phyloP scores from a whole-genome alignment of 1,284 basidiomycete species.

The Fomitopsis schrenkii region DNA sequence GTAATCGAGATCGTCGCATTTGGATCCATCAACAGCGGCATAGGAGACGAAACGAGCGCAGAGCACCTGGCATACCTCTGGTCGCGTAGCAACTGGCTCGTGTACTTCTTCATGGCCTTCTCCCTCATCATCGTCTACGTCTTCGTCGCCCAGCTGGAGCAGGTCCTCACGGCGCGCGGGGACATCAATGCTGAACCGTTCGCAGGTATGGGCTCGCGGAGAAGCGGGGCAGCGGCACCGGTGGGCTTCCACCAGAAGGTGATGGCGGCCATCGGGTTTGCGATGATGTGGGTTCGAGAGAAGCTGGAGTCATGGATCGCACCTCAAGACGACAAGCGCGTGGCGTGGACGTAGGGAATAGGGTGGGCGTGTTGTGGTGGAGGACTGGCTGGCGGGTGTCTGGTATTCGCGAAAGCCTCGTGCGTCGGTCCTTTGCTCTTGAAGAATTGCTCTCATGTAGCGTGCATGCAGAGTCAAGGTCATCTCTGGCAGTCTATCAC shows the following conservation, averaged over 20 bases:
- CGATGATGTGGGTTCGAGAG: constrained; percentile 53
- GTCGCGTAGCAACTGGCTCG: constrained; percentile 81
- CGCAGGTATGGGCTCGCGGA: constrained; percentile 34
- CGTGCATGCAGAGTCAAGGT: constrained; percentile 58
- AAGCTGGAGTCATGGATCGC: constrained; percentile 74
- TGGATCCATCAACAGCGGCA: constrained; percentile 77
- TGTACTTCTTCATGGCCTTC: constrained; percentile 77
- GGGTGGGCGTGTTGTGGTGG: constrained; percentile 92
- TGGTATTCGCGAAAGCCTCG: constrained; percentile 91
- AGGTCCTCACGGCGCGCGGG: constrained; percentile 57
- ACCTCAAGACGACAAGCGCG: constrained; percentile 74
- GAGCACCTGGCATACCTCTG: constrained; percentile 76
- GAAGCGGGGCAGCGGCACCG: constrained; percentile 19
- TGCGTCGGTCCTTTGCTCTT: constrained; percentile 36
- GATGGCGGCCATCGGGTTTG: constrained; percentile 37
- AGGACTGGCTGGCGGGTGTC: constrained; percentile 79
- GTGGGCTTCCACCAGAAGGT: constrained; percentile 28
- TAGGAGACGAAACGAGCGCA: constrained; percentile 66
- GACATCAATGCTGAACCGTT: constrained; percentile 61
- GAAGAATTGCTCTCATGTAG: constrained; percentile 1
- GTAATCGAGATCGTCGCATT: constrained; percentile 85
- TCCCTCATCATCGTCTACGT: constrained; percentile 66
- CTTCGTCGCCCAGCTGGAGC: constrained; percentile 63
- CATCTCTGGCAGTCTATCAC: constrained; percentile 68
- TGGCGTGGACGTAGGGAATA: constrained; percentile 88